Conservation (phyloP, 768 basidiomycete species). For the Pleurotus tuoliensis region DNA sequence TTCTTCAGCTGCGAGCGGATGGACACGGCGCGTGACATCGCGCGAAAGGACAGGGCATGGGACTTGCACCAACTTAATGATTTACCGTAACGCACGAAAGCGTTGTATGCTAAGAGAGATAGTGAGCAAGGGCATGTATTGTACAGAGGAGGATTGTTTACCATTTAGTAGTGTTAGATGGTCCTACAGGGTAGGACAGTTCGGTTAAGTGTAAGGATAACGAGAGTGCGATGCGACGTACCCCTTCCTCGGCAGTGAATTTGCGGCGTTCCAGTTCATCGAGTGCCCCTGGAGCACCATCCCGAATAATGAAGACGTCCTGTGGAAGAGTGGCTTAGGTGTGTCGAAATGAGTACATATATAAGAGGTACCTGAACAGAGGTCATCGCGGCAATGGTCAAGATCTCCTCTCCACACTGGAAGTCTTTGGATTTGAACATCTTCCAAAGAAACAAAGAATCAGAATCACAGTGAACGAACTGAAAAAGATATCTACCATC, state of each 20-base stretch:
- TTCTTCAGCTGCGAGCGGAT: constrained; percentile 94
- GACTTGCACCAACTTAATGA: constrained; percentile 92
- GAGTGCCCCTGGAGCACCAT: constrained; percentile 78
- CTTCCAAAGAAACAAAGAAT: constrained; percentile 33
- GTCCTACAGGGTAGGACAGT: constrained; percentile 52
- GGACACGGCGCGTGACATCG: constrained; percentile 89
- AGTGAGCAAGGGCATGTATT: not conserved
- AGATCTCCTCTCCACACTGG: constrained; percentile 90
- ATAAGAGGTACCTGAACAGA: constrained; percentile 64
- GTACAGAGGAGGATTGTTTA: constrained; percentile 22
- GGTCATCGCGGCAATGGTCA: constrained; percentile 96
- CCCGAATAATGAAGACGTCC: constrained; percentile 89
- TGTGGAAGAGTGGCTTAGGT: constrained; percentile 20
- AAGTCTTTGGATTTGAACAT: constrained; percentile 82
- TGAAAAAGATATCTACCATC: constrained; percentile 52
- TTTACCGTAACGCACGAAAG: constrained; percentile 77
- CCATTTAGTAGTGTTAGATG: constrained; percentile 94
- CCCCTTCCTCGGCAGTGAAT: constrained; percentile 98
- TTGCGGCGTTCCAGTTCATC: constrained; percentile 93
- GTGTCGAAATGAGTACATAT: too few species aligned
- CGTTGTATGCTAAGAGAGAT: constrained; percentile 73
- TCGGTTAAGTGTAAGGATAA: not conserved
- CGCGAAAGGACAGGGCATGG: constrained; percentile 90
- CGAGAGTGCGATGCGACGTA: constrained; percentile 29
- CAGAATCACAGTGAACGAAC: not conserved